These are phyloP conservation scores for Takakia lepidozioides DNA, from an alignment of 225 moss, liverwort and hornwort genomes.

Conservation along the genomic window DNA sequence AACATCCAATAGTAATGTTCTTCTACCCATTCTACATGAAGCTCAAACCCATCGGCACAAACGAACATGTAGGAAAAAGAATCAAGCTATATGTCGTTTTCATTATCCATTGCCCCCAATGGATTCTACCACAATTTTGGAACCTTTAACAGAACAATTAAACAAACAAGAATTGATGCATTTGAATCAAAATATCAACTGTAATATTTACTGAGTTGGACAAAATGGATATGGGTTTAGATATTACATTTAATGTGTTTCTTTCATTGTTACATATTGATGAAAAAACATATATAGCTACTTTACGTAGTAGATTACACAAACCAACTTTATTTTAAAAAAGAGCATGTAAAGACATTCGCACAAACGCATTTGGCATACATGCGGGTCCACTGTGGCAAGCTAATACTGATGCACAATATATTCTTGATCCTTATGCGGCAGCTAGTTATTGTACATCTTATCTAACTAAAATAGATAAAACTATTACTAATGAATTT, in stretches of 20 bases:
- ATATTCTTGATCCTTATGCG: background rate
- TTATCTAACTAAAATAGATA: constrained; percentile 1
- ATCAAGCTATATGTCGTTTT: background rate
- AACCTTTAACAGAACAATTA: too few relatives aligned
- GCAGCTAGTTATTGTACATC: background rate
- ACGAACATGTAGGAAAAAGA: background rate
- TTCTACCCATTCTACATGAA: background rate
- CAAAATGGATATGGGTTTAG: too few relatives aligned
- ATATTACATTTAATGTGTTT: background rate
- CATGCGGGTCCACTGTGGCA: too few relatives aligned
- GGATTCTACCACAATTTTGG: background rate
- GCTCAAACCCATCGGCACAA: background rate
- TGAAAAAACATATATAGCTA: background rate
- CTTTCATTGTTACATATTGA: too few relatives aligned
- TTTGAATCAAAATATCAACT: too few relatives aligned
- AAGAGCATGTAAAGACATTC: too few relatives aligned
- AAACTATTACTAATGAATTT: background rate
- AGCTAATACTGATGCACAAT: background rate
- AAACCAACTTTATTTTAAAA: background rate
- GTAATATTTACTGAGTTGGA: too few relatives aligned
- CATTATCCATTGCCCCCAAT: background rate
- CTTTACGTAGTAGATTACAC: background rate
- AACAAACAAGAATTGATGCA: too few relatives aligned
- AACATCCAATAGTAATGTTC: too few relatives aligned
- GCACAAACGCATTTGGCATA: background rate